Evolutionary conservation across 306 rosid species (phyloP), one percentile per base, ranked within the genome.

Genomic region (Ceratonia siliqua): DNA sequence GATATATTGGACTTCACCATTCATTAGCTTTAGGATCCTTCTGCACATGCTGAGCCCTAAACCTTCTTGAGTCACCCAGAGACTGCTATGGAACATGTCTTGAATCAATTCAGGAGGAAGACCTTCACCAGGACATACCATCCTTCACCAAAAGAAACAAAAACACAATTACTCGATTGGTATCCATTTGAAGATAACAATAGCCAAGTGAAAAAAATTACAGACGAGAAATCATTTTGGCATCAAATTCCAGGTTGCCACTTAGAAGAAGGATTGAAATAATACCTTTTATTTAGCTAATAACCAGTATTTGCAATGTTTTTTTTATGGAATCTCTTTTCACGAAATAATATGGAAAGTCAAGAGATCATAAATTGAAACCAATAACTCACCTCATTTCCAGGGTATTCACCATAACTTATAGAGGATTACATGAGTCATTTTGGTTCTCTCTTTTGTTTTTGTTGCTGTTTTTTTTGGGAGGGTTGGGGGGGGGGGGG

Each of bases 111-210:
- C 97, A 45, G 97, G 77, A 3, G 99, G 98, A 71, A 95, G 89
- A 80, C 99, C 99, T 80, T 95, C 94, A 46, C 99, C 99, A 3
- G 99, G 98, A 87, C 97, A 92, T 58, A 84, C 96, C 78, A 95
- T 86, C 91, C 98, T 92, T 89, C 81, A 78, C 68, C 74, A 72
- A 0, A 59, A 78, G 18, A 32, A 7, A 10, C 2, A 45, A 11
- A 25, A 30, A 13, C 43, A 64, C 43, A 71, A 64, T 39, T 13
- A 13, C 24, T 67, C 35, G 55, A 68, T 41, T 27, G 32, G 8
- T 42, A 73, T 56, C 6, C 62, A 22, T n/a, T 32, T 62, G 42
- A 62, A 70, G 43, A 70, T 21, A 21, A 49, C 28, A 52, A 72
- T 48, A 70, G 70, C 49, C 12, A 59, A 15, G 45, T 38, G 66